phyloP scores from a whole-genome alignment of 2,329 filamentous ascomycete genomes.

The Colletotrichum filicis region DNA sequence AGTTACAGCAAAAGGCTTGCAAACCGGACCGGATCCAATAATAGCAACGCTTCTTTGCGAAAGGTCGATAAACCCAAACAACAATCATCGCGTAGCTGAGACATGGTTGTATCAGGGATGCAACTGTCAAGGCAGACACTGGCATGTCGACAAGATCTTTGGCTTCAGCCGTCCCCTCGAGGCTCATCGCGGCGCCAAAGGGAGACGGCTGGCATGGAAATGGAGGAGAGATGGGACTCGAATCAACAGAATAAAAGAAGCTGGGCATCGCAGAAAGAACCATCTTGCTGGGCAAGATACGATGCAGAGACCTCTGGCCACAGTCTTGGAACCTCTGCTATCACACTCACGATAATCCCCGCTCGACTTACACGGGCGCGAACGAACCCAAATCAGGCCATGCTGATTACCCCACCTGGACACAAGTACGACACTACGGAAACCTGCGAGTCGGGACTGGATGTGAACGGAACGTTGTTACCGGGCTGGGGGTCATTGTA shows the following conservation, averaged over 20 bases:
- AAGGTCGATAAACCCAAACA: constrained; percentile 43
- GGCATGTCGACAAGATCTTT: constrained; percentile 54
- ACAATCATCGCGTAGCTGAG: constrained; percentile 48
- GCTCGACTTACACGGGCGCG: constrained; percentile 3
- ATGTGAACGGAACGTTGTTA: constrained; percentile 11
- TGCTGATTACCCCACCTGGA: constrained; percentile 34
- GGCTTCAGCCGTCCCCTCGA: constrained; percentile 37
- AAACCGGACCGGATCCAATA: constrained; percentile 44
- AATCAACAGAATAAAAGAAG: constrained; percentile 43
- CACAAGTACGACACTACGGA: constrained; percentile 25
- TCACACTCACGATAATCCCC: neutral
- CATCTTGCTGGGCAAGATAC: constrained; percentile 46
- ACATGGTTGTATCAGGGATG: constrained; percentile 53
- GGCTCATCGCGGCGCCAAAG: neutral
- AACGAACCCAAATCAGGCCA: constrained; percentile 26
- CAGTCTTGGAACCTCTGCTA: constrained; percentile 21
- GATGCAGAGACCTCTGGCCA: constrained; percentile 37
- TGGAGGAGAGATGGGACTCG: constrained; percentile 41
- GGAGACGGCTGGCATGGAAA: constrained; percentile 39
- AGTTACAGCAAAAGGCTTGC: constrained; percentile 34
- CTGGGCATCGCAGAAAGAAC: constrained; percentile 39
- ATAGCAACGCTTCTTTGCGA: constrained; percentile 35
- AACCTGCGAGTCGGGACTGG: constrained; percentile 34
- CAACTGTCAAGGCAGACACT: constrained; percentile 52
- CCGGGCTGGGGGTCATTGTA: constrained; percentile 33